These are phyloP conservation scores for Astrephomene gubernaculifera DNA, from an alignment of 139 green algal species.

Conservation along the genomic window DNA sequence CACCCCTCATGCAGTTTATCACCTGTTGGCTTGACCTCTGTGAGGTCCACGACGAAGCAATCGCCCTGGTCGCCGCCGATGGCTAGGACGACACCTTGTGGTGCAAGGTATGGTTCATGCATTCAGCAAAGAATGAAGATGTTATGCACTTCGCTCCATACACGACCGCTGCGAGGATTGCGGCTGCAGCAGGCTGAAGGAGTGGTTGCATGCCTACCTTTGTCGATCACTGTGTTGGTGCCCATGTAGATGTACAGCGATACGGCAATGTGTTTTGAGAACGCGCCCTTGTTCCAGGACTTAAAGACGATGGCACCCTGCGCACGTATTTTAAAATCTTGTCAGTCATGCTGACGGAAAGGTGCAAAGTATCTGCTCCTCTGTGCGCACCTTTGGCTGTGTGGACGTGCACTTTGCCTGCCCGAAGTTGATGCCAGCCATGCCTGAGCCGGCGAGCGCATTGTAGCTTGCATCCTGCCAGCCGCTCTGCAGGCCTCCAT, in stretches of 20 bases:
- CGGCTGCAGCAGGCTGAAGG: too few relatives aligned
- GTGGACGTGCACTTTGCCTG: slow-evolving; percentile 9
- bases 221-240: background rate
- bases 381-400: slow-evolving; percentile 17
- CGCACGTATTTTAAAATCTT: background rate
- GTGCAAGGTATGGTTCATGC: too few relatives aligned
- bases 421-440: background rate
- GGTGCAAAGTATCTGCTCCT: too few relatives aligned
- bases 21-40: slow-evolving; percentile 7
- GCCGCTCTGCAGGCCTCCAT: background rate
- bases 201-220: too few relatives aligned
- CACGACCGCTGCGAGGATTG: too few relatives aligned
- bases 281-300: background rate
- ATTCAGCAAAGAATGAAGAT: too few relatives aligned
- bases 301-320: slow-evolving; percentile 47
- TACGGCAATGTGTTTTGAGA: slow-evolving; percentile 24
- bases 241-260: slow-evolving; percentile 38
- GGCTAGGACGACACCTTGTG: background rate
- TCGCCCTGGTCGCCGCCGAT: slow-evolving; percentile 16
- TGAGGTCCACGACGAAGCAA: slow-evolving; percentile 11
- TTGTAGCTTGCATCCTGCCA: slow-evolving; percentile 26
- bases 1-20: background rate
- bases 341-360: background rate
- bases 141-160: too few relatives aligned
- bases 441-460: background rate